Percentiles rank a stretch among this genome's conserved stretches.
phyloP scores from a whole-genome alignment of 1,284 basidiomycete genomes.

The Papiliotrema laurentii region DNA sequence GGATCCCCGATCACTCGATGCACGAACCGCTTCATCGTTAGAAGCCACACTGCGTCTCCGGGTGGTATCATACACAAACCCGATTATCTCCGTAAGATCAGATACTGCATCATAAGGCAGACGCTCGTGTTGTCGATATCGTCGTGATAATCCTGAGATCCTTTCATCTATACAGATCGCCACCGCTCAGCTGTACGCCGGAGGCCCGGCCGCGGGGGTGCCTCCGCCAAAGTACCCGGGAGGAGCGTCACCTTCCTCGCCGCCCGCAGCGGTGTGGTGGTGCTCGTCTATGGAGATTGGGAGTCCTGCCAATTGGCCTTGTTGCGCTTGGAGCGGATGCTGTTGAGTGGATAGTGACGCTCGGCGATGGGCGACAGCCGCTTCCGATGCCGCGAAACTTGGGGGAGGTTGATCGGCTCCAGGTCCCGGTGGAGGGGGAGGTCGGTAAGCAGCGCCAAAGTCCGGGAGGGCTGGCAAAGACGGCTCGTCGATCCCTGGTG shows the following conservation, averaged over 20 bases:
- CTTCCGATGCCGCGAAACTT: constrained; percentile 32
- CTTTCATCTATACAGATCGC: no score
- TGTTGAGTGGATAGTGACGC: not conserved
- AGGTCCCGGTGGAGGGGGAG: constrained; percentile 5
- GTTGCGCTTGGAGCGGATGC: not conserved
- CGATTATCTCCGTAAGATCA: no score
- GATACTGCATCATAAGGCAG: no score
- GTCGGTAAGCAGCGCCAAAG: constrained; percentile 9
- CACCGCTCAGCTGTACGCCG: constrained; percentile 30
- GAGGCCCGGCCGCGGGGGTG: constrained; percentile 14
- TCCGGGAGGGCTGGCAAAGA: constrained; percentile 45
- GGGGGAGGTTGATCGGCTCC: constrained; percentile 22
- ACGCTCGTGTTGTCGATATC: no score
- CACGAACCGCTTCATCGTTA: no score
- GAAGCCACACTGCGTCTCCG: no score
- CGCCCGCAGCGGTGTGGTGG: not conserved
- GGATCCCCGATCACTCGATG: no score
- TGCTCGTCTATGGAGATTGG: not conserved
- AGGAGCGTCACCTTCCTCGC: constrained; percentile 21
- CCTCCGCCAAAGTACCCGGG: constrained; percentile 30
- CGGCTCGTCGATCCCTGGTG: constrained; percentile 48
- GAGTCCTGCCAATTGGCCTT: not conserved
- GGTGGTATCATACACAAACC: no score
- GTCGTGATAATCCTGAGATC: no score
- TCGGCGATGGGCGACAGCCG: constrained; percentile 24